Evolutionary conservation across 805 yeast species (phyloP).

Genomic region (Tetrapisispora nanseiensis): DNA sequence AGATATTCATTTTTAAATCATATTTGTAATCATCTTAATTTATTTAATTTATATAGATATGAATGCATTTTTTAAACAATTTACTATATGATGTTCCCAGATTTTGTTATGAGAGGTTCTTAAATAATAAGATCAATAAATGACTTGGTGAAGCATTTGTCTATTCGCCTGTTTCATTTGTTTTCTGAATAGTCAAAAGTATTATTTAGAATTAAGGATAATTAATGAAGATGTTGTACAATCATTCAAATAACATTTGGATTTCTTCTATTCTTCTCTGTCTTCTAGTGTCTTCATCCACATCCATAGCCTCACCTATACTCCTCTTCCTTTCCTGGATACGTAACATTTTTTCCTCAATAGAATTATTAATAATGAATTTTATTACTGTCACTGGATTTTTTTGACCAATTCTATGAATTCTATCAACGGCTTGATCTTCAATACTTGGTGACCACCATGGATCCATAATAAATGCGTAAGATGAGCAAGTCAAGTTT

Average conservation of each 20-base stretch:
- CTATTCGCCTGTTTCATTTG: neutral
- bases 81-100: no score
- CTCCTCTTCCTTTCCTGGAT: conserved; percentile 80
- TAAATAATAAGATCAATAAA: no score
- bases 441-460: conserved; percentile 96
- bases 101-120: neutral
- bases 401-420: conserved; percentile 83
- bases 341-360: conserved; percentile 79
- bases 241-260: conserved; percentile 49
- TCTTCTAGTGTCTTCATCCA: conserved; percentile 65
- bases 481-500: conserved; percentile 74
- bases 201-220: no score
- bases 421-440: conserved; percentile 83
- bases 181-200: neutral
- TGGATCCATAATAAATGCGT: conserved; percentile 88
- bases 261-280: conserved; percentile 64
- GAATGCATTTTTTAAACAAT: neutral
- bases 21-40: no score
- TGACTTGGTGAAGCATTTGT: no score
- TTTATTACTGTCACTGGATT: conserved; percentile 63
- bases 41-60: no score
- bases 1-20: conserved; percentile 38
- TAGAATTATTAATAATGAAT: conserved; percentile 72
- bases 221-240: no score
- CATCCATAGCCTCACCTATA: conserved; percentile 70